Evolutionary conservation across 2,329 filamentous ascomycete species (phyloP).

Genomic region (Plectosphaerella sp.): DNA sequence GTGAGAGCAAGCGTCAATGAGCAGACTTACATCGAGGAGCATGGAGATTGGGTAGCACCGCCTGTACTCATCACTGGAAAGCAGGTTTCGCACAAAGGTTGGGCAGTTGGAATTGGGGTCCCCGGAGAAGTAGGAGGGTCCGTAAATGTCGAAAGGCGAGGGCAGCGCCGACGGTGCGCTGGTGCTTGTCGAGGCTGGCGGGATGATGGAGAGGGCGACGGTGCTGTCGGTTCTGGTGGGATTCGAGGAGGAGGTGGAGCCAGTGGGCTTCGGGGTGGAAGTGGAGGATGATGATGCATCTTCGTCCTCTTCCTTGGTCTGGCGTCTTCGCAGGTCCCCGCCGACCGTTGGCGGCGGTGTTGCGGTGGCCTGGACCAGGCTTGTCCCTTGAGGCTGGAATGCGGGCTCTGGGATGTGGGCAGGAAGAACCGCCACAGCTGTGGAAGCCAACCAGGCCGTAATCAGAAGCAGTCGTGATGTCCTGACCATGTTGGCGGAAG

Average conservation of each 20-base stretch:
- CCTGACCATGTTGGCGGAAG: not conserved
- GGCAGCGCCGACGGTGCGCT: constrained; percentile 43
- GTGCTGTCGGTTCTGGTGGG: not conserved
- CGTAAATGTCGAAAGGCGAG: constrained; percentile 61
- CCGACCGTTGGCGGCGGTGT: not conserved
- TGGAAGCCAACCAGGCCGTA: not conserved
- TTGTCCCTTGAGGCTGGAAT: not conserved
- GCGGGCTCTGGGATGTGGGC: not conserved
- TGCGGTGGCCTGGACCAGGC: not conserved
- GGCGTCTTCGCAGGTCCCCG: constrained; percentile 17
- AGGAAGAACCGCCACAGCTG: not conserved
- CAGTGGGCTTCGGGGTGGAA: not conserved
- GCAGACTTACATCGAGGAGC: constrained; percentile 63
- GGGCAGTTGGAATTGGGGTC: constrained; percentile 51
- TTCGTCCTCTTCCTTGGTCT: constrained; percentile 15
- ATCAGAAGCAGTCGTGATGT: not conserved
- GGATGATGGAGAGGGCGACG: constrained; percentile 6
- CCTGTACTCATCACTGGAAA: constrained; percentile 62
- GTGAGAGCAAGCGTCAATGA: not conserved
- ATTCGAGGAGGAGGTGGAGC: not conserved
- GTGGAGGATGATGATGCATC: not conserved
- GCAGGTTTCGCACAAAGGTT: constrained; percentile 63
- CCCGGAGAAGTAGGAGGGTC: constrained; percentile 58
- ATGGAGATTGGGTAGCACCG: constrained; percentile 80
- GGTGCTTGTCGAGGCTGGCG: constrained; percentile 20